A percentile compares a stretch with the other conserved stretches of the same genome.
Evolutionary conservation across 2,329 filamentous ascomycete species (phyloP).

Genomic region (Talaromyces rugulosus): DNA sequence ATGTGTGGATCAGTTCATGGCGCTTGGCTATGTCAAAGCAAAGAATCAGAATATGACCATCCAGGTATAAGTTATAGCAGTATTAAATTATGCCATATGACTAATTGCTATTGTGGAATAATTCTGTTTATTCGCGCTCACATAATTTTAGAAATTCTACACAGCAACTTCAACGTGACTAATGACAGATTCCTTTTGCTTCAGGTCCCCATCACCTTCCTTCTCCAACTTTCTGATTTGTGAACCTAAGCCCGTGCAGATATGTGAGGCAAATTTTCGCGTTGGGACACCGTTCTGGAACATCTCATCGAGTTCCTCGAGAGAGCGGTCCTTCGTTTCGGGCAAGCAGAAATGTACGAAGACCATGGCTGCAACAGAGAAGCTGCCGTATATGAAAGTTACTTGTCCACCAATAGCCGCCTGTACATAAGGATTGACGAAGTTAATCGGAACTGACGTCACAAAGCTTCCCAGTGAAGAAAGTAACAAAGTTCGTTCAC

Average conservation of each 20-base stretch:
- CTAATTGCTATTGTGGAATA: too few relatives aligned
- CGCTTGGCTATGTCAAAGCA: too few relatives aligned
- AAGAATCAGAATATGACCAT: too few relatives aligned
- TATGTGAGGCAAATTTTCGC: neutral
- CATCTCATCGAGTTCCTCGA: conserved; percentile 28
- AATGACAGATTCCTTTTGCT: too few relatives aligned
- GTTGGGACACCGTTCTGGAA: conserved; percentile 12
- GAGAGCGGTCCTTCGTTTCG: conserved; percentile 19
- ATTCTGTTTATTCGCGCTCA: too few relatives aligned
- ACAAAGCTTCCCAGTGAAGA: conserved; percentile 24
- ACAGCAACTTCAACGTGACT: too few relatives aligned
- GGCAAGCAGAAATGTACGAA: conserved; percentile 25
- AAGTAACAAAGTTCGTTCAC: conserved; percentile 26
- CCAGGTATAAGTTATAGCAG: too few relatives aligned
- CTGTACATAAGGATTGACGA: conserved; percentile 28
- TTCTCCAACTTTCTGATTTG: neutral
- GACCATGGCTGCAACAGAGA: conserved; percentile 19
- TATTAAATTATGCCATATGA: too few relatives aligned
- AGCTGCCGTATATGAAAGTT: conserved; percentile 20
- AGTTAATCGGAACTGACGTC: conserved; percentile 23
- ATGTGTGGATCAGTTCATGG: too few relatives aligned
- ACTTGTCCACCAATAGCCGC: conserved; percentile 17
- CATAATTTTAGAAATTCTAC: too few relatives aligned
- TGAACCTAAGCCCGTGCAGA: neutral
- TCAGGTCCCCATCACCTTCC: neutral